phyloP scores from a whole-genome alignment of 192 early-diverging fungal species.

The Irineochytrium annulatum region DNA sequence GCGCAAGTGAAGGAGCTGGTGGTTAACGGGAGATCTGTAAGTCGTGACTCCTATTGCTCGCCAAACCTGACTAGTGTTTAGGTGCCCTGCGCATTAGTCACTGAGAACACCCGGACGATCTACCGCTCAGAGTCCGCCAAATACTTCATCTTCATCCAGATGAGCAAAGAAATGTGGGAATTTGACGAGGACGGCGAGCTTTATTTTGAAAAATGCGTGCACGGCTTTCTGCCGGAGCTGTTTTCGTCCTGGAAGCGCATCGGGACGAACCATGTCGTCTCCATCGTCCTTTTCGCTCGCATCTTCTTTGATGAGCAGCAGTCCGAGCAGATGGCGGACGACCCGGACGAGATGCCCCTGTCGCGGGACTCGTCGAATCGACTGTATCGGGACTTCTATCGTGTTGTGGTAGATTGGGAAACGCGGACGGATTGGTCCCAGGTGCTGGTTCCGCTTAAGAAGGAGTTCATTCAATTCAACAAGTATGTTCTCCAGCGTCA shows the following conservation, averaged over 20 bases:
- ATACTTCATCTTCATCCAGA: slow-evolving; percentile 92
- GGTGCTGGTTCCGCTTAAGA: slow-evolving; percentile 58
- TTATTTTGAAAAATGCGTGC: slow-evolving; percentile 88
- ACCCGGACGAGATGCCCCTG: slow-evolving; percentile 7
- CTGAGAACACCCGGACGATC: slow-evolving; percentile 72
- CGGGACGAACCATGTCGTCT: slow-evolving; percentile 90
- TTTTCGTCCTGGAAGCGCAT: slow-evolving; percentile 79
- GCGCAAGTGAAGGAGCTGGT: slow-evolving; percentile 81
- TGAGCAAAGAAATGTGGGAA: slow-evolving; percentile 96
- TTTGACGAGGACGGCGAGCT: slow-evolving; percentile 97
- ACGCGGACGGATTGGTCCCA: slow-evolving; percentile 67
- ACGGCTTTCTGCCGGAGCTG: slow-evolving; percentile 83
- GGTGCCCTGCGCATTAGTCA: slow-evolving; percentile 76
- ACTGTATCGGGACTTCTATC: slow-evolving; percentile 89
- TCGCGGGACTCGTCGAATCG: slow-evolving; percentile 40
- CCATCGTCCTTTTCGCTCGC: slow-evolving; percentile 89
- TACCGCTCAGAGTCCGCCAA: slow-evolving; percentile 93
- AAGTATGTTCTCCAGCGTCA: slow-evolving; percentile 56
- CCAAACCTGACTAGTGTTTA: slow-evolving; percentile 23
- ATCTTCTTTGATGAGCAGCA: slow-evolving; percentile 50
- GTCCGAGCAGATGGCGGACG: not conserved
- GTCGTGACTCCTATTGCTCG: not conserved
- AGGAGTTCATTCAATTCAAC: slow-evolving; percentile 73
- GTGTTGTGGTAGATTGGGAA: slow-evolving; percentile 93
- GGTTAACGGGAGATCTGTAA: slow-evolving; percentile 55